Evolutionary conservation across 176 grass and related monocot genomes (phyloP), one percentile per base, ranked within the genome.

Genomic region (Lolium perenne): DNA sequence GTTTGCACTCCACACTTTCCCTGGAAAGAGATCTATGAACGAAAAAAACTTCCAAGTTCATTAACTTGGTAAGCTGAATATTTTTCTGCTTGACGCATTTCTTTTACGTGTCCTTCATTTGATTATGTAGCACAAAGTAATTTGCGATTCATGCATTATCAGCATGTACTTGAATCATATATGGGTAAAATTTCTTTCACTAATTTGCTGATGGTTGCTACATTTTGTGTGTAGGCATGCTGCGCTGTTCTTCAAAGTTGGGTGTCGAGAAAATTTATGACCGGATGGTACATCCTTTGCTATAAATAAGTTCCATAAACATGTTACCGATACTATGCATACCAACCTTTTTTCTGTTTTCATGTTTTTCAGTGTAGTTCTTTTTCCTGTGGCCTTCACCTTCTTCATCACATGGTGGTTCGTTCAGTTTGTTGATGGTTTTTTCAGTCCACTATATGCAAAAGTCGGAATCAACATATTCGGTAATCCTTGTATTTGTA

Each of bases 331-430:
- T 77, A 73, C 18, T 8, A 82, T 80, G 12, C 38, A 20, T 88
- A 60, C 87, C 8, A 9, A 78, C 59, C 2, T 16, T 73, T 45
- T 45, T 69, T 11, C 38, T 69, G 57, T 59, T 59, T 17, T 47
- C 69, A 32, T 71, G 22, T 81, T 81, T 92, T 94, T 59, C 94
- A 99, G 97, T 48, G 92, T 99, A 63, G 97, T 99, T 76, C 89
- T 99, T 77, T 99, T 99, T 64, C 97, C 97, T 82, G 97, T 99
- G 76, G 97, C 97, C 32, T 59, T 99, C 65, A 99, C 97, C 1
- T 99, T 99, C 89, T 99, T 97, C 89, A 90, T 99, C 67, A 99
- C 97, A 65, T 99, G 94, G 97, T 99, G 97, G 97, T 99, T 99
- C 82, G 92, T 99, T 92, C 92, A 94, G 71, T 99, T 99, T 90